phyloP scores from a whole-genome alignment of 2,329 filamentous ascomycete genomes.

The Epichloe aotearoae region DNA sequence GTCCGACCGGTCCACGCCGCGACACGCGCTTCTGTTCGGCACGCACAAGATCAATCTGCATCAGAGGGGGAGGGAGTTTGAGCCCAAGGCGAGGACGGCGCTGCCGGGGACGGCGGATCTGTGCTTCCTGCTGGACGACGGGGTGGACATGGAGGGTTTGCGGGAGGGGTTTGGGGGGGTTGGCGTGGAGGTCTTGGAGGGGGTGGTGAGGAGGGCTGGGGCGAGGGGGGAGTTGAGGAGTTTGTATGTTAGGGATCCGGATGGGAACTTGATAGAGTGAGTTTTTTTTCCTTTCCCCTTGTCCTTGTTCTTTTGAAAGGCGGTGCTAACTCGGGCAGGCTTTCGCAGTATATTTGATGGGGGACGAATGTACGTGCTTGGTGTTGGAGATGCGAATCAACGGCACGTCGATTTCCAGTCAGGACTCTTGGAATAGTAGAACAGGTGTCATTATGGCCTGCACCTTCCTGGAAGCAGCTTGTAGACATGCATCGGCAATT shows the following conservation, averaged over 20 bases:
- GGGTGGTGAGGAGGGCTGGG: slow-evolving; percentile 42
- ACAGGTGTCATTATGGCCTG: too few relatives aligned
- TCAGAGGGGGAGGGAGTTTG: slow-evolving; percentile 40
- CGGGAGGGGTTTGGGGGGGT: slow-evolving; percentile 25
- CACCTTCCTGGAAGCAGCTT: too few relatives aligned
- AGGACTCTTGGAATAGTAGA: too few relatives aligned
- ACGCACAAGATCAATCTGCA: slow-evolving; percentile 50
- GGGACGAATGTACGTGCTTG: too few relatives aligned
- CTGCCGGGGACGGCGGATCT: slow-evolving; percentile 45
- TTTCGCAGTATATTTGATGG: background rate
- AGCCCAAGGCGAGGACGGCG: slow-evolving; percentile 41
- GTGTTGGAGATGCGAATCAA: too few relatives aligned
- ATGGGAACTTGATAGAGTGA: slow-evolving; percentile 50
- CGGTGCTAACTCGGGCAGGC: background rate
- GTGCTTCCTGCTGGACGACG: slow-evolving; percentile 42
- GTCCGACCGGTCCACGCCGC: slow-evolving; percentile 18
- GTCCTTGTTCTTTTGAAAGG: too few relatives aligned
- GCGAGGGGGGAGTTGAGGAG: slow-evolving; percentile 41
- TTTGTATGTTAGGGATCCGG: slow-evolving; percentile 47
- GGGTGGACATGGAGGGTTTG: slow-evolving; percentile 29
- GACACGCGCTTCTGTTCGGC: slow-evolving; percentile 44
- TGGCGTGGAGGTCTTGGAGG: slow-evolving; percentile 39
- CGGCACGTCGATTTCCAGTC: too few relatives aligned
- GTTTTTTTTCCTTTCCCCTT: slow-evolving; percentile 11
- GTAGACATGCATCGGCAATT: too few relatives aligned